Base-by-base conservation (phyloP, 2,329 filamentous ascomycete species). In the Beauveria varroae region DNA sequence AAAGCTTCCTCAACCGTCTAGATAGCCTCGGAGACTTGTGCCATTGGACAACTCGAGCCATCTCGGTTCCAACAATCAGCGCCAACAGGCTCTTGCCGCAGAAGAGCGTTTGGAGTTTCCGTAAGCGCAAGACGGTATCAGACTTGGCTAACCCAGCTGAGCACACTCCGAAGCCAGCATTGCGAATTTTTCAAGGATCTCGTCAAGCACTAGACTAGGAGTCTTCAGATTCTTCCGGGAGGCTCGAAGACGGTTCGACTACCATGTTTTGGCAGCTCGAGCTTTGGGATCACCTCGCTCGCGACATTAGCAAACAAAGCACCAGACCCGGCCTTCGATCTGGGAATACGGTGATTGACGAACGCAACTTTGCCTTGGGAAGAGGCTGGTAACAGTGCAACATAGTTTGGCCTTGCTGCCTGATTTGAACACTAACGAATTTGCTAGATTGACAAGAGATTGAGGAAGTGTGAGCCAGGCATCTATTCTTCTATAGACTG, bases 71-170 rank as follows among this genome's bases (percentile, higher is more conserved):
- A 64, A 83, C 80, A n/a, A 71, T 84, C 26, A 81, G 79, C 51
- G 78, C 82, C 55, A 80, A 75, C 63, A 77, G 84, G 72, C 81
- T 85, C 62, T 68, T 81, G 5, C 78, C 80, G 4, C 79, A 78
- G 62, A 75, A 74, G 61, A 76, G 77, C 62, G 74, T 83, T 44
- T 80, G 80, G 76, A 82, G 75, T 66, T 80, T 82, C 65, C 70
- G 77, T 60, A 78, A 78, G 64, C 66, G 64, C 34, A 64, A 68
- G 18, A 61, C 60, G 61, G 50, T 57, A 62, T 43, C 44, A 26
- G n/a, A 53, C 57, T 56, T 65, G 52, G 67, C 67, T 50, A 69
- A 65, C 43, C 65, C 63, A 37, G 65, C 69, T 6, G 60, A 68
- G 26, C 63, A 68, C 18, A 71, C 68, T n/a, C 63, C 66, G 24